Percentiles rank a stretch among this genome's conserved stretches.
phyloP scores from a whole-genome alignment of 495 filamentous ascomycete species.

The Lindgomyces ingoldianus region DNA sequence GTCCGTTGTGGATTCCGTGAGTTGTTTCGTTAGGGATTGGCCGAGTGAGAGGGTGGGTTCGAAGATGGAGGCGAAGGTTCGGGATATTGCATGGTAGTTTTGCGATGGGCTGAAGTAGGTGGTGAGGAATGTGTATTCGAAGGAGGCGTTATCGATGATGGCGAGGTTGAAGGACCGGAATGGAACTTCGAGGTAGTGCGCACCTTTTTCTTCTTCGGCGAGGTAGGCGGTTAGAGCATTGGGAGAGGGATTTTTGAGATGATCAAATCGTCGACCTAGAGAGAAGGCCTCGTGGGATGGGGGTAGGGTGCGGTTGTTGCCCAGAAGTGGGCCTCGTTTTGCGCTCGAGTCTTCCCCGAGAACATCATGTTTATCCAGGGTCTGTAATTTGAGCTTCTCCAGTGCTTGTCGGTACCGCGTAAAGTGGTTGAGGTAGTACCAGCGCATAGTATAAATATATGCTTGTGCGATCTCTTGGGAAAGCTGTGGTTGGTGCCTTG shows the following conservation, averaged over 20 bases:
- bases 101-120: constrained; percentile 74
- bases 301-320: constrained; percentile 49
- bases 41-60: constrained; percentile 80
- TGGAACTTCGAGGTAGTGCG: constrained; percentile 83
- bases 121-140: constrained; percentile 91
- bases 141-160: constrained; percentile 88
- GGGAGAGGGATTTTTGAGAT: constrained; percentile 68
- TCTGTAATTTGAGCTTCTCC: constrained; percentile 78
- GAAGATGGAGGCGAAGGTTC: constrained; percentile 78
- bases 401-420: constrained; percentile 81
- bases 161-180: constrained; percentile 95
- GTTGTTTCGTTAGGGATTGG: constrained; percentile 69
- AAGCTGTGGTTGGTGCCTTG: constrained; percentile 71
- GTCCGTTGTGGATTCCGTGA: constrained; percentile 76
- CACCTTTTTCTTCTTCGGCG: constrained; percentile 81
- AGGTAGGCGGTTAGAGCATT: constrained; percentile 76
- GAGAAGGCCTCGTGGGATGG: constrained; percentile 83
- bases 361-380: constrained; percentile 79
- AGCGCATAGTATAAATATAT: constrained; percentile 97
- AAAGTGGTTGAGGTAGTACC: constrained; percentile 95
- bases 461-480: constrained; percentile 88
- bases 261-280: constrained; percentile 78
- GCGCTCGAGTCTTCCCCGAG: constrained; percentile 72
- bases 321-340: constrained; percentile 38
- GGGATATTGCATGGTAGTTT: constrained; percentile 59